Evolutionary conservation across 176 grass and related monocot species (phyloP).

Genomic region (Chrysopogon serrulatus): DNA sequence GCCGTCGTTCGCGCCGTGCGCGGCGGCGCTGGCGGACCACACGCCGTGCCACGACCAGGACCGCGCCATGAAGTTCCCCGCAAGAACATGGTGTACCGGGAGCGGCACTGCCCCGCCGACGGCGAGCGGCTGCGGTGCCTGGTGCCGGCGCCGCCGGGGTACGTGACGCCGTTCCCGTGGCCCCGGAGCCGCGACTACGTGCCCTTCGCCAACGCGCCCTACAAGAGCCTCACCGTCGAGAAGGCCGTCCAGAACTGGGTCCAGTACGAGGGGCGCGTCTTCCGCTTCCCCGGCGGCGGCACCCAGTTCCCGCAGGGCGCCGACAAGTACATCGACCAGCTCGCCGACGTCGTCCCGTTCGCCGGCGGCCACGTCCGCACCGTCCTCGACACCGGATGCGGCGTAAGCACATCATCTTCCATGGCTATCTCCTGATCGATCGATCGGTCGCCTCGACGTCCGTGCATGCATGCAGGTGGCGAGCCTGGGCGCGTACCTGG

Average conservation of each 20-base stretch:
- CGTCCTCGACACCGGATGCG: conserved; percentile 87
- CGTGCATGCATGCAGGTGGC: conserved; percentile 41
- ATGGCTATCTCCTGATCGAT: not conserved
- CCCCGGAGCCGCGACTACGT: conserved; percentile 80
- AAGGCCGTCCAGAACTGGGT: conserved; percentile 98
- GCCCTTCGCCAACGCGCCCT: conserved; percentile 86
- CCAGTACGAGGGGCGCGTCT: conserved; percentile 58
- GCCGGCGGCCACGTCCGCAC: conserved; percentile 62
- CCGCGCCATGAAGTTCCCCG: conserved; percentile 83
- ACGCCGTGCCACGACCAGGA: conserved; percentile 93
- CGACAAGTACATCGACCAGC: conserved; percentile 81
- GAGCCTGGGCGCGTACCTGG: conserved; percentile 79
- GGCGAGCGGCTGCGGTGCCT: conserved; percentile 78
- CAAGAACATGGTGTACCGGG: conserved; percentile 80
- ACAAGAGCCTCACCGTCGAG: conserved; percentile 95
- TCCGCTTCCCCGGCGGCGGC: conserved; percentile 89
- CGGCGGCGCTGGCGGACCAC: conserved; percentile 65
- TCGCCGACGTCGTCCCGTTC: conserved; percentile 67
- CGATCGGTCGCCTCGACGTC: not conserved
- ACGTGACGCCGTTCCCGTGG: conserved; percentile 85
- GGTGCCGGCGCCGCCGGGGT: conserved; percentile 63
- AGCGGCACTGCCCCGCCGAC: conserved; percentile 76
- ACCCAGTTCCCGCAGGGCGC: conserved; percentile 85
- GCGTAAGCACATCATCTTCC: conserved; percentile 27
- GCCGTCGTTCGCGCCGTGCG: conserved; percentile 43